Percentiles rank a stretch among this genome's conserved stretches.
Evolutionary conservation across 176 grass and related monocot genomes (phyloP).

Genomic region (Eremochloa ophiuroides): DNA sequence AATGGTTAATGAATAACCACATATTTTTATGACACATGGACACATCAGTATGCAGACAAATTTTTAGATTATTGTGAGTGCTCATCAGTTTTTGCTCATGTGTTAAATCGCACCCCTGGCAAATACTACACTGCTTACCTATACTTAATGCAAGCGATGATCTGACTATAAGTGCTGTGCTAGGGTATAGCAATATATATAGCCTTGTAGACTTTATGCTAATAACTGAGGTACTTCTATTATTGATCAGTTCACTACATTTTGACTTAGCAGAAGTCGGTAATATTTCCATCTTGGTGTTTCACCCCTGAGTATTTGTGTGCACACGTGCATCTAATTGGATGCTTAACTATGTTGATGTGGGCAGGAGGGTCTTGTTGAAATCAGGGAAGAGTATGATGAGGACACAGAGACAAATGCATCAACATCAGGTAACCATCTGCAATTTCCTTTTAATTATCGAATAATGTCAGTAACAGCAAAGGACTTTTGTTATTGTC

Average conservation of each 20-base stretch:
- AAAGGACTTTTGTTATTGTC: not conserved
- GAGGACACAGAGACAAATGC: conserved; percentile 44
- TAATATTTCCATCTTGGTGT: not conserved
- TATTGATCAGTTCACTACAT: not conserved
- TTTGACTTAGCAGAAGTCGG: not conserved
- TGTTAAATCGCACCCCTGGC: not conserved
- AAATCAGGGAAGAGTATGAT: conserved; percentile 94
- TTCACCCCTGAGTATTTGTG: conserved; percentile 12
- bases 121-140: not conserved
- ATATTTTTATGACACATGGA: not conserved
- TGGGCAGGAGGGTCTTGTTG: conserved; percentile 83
- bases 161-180: not conserved
- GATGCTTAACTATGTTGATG: conserved; percentile 21
- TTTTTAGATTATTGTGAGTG: conserved; percentile 5
- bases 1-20: not conserved
- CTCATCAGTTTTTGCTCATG: not conserved
- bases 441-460: conserved; percentile 13
- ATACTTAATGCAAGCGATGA: not conserved
- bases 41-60: not conserved
- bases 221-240: not conserved
- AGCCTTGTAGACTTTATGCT: not conserved
- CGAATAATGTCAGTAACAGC: not conserved
- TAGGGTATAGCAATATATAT: not conserved
- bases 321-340: not conserved
- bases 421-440: conserved; percentile 39